A percentile compares a stretch with the other conserved stretches of the same genome.
phyloP scores from a whole-genome alignment of 192 early-diverging fungal species.

The Coemansia sp. region DNA sequence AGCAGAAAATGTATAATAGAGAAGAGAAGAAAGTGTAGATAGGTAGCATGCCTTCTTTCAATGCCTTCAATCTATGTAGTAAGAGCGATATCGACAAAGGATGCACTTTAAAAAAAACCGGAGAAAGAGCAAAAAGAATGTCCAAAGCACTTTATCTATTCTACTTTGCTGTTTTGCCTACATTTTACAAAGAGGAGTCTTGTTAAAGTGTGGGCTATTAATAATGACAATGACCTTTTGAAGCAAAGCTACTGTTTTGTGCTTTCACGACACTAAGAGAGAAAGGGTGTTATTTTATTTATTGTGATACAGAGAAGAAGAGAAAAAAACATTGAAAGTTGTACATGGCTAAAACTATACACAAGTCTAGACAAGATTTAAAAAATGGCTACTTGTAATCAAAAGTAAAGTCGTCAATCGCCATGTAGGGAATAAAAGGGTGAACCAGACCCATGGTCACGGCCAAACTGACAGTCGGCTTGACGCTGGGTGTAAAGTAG shows the following conservation, averaged over 20 bases:
- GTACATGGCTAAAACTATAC: background rate
- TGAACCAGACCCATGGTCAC: constrained; percentile 6
- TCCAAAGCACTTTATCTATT: background rate
- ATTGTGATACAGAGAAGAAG: background rate
- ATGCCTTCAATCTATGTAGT: background rate
- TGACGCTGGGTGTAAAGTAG: constrained; percentile 2
- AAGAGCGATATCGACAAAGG: background rate
- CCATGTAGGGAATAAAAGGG: background rate
- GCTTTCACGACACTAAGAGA: background rate
- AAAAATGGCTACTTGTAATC: background rate
- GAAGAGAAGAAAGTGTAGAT: background rate
- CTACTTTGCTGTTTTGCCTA: background rate
- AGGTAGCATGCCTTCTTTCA: background rate
- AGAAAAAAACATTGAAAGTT: background rate
- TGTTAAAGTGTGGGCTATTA: background rate
- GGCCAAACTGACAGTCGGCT: constrained; percentile 7
- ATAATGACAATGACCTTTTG: background rate
- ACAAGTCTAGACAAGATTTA: background rate
- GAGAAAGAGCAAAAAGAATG: background rate
- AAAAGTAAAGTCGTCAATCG: constrained; percentile 4
- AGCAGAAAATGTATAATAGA: background rate
- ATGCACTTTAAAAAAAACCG: background rate
- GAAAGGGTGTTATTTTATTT: background rate
- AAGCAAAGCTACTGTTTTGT: background rate
- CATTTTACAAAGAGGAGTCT: background rate